Evolutionary conservation across 352 stramenopile species (phyloP).

Genomic region (Phytophthora capsici): DNA sequence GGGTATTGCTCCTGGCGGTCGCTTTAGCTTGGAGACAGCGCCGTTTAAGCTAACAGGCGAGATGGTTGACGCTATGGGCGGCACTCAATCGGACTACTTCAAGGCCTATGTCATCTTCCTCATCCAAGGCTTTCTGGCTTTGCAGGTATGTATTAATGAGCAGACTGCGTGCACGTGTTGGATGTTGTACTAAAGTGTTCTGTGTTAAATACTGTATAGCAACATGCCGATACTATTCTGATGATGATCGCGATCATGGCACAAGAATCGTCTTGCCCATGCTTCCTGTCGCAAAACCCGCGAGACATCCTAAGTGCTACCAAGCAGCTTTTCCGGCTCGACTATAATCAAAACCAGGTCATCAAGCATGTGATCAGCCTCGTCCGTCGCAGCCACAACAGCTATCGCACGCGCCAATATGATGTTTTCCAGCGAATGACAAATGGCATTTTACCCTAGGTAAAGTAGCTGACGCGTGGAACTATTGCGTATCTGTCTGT

Average conservation of each 20-base stretch:
- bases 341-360: slow-evolving; percentile 85
- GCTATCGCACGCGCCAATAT: slow-evolving; percentile 91
- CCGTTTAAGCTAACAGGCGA: slow-evolving; percentile 99
- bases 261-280: slow-evolving; percentile 95
- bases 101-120: slow-evolving; percentile 98
- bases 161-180: neutral
- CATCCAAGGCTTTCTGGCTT: slow-evolving; percentile 96
- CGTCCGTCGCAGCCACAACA: slow-evolving; percentile 90
- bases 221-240: slow-evolving; percentile 94
- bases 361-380: slow-evolving; percentile 92
- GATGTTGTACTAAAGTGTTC: slow-evolving; percentile 19
- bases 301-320: slow-evolving; percentile 78
- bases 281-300: slow-evolving; percentile 90
- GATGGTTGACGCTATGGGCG: slow-evolving; percentile 98
- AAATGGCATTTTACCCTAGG: slow-evolving; percentile 90
- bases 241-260: slow-evolving; percentile 98
- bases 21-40: slow-evolving; percentile 96
- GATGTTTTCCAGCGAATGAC: slow-evolving; percentile 93
- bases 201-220: slow-evolving; percentile 36
- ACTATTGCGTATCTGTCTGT: neutral
- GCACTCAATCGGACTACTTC: slow-evolving; percentile 91
- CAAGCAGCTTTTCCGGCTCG: slow-evolving; percentile 80
- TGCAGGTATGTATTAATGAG: slow-evolving; percentile 83
- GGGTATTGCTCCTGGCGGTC: slow-evolving; percentile 93
- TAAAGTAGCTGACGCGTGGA: neutral